Conservation (phyloP, 768 basidiomycete species). For the Russula compacta region DNA sequence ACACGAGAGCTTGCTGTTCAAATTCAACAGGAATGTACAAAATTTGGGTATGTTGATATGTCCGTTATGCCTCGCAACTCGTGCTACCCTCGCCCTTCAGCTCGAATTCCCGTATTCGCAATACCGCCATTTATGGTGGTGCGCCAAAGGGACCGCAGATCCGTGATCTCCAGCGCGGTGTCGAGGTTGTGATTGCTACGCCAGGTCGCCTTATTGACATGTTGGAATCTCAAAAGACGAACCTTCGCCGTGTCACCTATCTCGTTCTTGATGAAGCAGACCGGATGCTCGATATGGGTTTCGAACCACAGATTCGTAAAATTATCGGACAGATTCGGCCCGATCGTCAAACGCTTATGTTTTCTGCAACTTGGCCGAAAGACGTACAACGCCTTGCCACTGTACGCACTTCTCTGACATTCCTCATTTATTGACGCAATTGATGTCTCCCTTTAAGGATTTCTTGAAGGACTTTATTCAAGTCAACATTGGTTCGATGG, state of each 20-base stretch:
- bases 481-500: conserved; percentile 98
- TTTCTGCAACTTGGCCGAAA: conserved; percentile 99
- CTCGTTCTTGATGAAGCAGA: conserved; percentile 99
- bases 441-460: conserved; percentile 44
- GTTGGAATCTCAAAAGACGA: conserved; percentile 95
- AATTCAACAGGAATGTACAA: conserved; percentile 97
- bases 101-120: conserved; percentile 89
- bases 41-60: conserved; percentile 67
- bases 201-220: conserved; percentile 98
- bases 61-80: neutral
- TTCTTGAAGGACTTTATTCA: conserved; percentile 96
- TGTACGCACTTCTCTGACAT: conserved; percentile 32
- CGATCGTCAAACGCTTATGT: conserved; percentile 98
- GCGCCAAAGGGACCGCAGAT: conserved; percentile 98
- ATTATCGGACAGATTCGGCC: conserved; percentile 96
- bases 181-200: conserved; percentile 99
- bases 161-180: conserved; percentile 92
- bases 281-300: conserved; percentile 99
- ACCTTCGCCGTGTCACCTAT: conserved; percentile 92
- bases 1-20: conserved; percentile 98
- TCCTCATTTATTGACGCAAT: neutral
- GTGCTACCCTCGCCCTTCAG: conserved; percentile 30
- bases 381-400: conserved; percentile 97
- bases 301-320: conserved; percentile 98
- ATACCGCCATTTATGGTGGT: conserved; percentile 98